These are phyloP conservation scores for Pleurotus tuoliensis DNA, from an alignment of 768 basidiomycete genomes.

Conservation along the genomic window DNA sequence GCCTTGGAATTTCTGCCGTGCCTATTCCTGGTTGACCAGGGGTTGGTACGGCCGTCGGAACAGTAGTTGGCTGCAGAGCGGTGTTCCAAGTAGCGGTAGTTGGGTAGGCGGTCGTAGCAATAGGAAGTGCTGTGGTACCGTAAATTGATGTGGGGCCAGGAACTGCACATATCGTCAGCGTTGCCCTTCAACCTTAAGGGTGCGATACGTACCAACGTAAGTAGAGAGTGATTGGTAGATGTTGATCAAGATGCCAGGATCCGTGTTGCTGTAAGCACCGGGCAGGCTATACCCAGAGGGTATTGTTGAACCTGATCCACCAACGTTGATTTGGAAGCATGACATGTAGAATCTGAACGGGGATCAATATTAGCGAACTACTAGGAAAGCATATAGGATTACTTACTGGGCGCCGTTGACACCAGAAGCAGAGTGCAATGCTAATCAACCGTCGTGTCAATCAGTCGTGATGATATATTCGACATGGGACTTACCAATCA, in stretches of 20 bases:
- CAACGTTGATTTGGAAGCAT: constrained; percentile 39
- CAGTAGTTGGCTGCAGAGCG: constrained; percentile 39
- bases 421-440: constrained; percentile 38
- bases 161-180: constrained; percentile 21
- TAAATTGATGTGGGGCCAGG: constrained; percentile 42
- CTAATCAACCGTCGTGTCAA: constrained; percentile 12
- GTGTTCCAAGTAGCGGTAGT: constrained; percentile 50
- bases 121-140: constrained; percentile 31
- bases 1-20: neutral
- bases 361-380: neutral
- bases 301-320: constrained; percentile 25
- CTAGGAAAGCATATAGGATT: neutral
- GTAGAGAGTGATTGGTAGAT: constrained; percentile 39
- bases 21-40: constrained; percentile 14
- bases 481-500: constrained; percentile 31
- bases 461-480: neutral
- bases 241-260: constrained; percentile 43
- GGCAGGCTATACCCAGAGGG: constrained; percentile 40
- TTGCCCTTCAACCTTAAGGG: neutral
- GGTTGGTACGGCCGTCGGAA: constrained; percentile 32
- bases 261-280: constrained; percentile 35
- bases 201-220: constrained; percentile 31
- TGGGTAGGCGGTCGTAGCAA: constrained; percentile 39
- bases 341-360: constrained; percentile 35
- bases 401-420: constrained; percentile 36